These are phyloP conservation scores for Omphalotus olearius DNA, from an alignment of 1,284 basidiomycete species.

Conservation along the genomic window DNA sequence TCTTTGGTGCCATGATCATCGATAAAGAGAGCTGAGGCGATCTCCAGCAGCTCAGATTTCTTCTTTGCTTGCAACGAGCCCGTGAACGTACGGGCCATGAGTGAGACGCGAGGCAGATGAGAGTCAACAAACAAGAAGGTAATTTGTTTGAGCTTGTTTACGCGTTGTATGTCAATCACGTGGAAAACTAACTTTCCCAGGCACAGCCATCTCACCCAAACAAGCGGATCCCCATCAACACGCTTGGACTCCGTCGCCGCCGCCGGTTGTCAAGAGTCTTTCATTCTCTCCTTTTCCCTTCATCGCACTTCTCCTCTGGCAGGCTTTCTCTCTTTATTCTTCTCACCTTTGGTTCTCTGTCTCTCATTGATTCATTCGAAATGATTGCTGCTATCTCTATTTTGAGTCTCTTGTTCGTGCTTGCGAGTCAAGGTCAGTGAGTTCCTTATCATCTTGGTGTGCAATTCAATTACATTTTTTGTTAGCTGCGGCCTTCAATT, in stretches of 20 bases:
- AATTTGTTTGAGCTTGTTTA: background rate
- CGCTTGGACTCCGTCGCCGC: slow-evolving; percentile 14
- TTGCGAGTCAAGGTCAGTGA: slow-evolving; percentile 52
- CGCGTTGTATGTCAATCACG: background rate
- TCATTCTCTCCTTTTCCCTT: slow-evolving; percentile 20
- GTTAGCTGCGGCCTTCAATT: slow-evolving; percentile 35
- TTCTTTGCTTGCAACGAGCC: slow-evolving; percentile 55
- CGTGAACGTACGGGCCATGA: slow-evolving; percentile 33
- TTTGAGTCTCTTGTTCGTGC: slow-evolving; percentile 27
- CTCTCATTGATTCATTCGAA: slow-evolving; percentile 17
- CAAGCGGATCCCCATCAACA: background rate
- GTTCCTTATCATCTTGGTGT: background rate
- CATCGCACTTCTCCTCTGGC: slow-evolving; percentile 28
- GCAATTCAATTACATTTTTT: background rate
- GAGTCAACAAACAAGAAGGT: background rate
- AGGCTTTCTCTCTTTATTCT: slow-evolving; percentile 24
- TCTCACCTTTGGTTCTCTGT: slow-evolving; percentile 12
- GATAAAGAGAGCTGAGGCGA: slow-evolving; percentile 47
- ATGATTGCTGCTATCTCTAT: slow-evolving; percentile 31
- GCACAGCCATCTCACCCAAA: too few species aligned
- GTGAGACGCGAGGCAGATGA: slow-evolving; percentile 15
- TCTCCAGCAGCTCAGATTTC: slow-evolving; percentile 57
- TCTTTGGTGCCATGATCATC: slow-evolving; percentile 56
- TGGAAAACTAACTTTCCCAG: too few species aligned
- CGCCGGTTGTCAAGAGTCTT: background rate